Evolutionary conservation across 805 yeast genomes (phyloP), one percentile per base, ranked within the genome.

Genomic region (Clavispora vitiphila): DNA sequence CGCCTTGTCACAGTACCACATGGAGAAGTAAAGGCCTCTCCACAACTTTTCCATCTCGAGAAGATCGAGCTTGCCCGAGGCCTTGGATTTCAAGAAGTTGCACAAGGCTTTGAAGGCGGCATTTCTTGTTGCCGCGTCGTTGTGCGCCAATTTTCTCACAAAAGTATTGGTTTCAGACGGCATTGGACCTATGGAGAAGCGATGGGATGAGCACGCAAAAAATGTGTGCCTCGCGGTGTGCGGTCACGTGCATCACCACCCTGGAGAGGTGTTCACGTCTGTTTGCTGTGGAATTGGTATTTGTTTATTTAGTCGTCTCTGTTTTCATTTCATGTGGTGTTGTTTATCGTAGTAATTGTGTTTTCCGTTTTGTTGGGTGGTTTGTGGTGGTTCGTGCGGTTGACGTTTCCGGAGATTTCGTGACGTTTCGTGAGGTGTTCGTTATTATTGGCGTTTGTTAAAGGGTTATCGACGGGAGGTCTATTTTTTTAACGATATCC

Each of bases 1-100:
- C 21, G 96, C 96, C 57, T 90, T 78, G 62, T 93, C 99, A 58
- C 95, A 78, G 67, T 84, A 88, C 98, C 99, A 93, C 96, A 93
- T 87, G 9, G 96, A 78, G 58, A 74, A 93, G 64, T 83, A 93
- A 31, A 93, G 72, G n/a, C 98, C 99, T 64, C 86, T 89, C 97
- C 99, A 93, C 45, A 93, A 68, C 60, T 91, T 90, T 51, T 85
- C 85, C 48, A 80, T 70, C 40, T 88, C 93, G 30, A 76, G 56
- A 36, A 58, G 65, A 5, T 71, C 55, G 30, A 80, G 61, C 29
- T 74, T 67, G 52, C 44, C 63, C 23, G 71, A 59, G 21, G 60
- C 38, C 35, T 61, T 62, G 16, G 68, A 58, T 18, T 74, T 58
- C 36, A 88, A 64, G 56, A 76, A 84, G 49, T 74, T 74, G 51